phyloP scores from a whole-genome alignment of 805 yeast genomes.

The Ogataea salicorniae region DNA sequence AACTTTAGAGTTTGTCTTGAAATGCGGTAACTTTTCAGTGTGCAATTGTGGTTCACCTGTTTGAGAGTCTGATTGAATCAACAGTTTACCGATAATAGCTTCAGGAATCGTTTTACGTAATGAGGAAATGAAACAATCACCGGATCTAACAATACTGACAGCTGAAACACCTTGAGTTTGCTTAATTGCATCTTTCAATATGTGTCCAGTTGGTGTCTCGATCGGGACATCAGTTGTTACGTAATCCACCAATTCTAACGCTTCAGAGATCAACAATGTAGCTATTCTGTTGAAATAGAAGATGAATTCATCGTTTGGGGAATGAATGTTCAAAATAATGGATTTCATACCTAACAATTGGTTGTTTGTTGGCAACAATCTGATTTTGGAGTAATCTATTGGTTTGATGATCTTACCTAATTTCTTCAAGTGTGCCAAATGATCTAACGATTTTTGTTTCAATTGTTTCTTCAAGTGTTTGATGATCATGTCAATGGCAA shows the following conservation, averaged over 20 bases:
- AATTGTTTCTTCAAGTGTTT: constrained; percentile 75
- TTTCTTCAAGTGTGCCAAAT: constrained; percentile 55
- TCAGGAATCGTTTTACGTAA: constrained; percentile 73
- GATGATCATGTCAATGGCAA: constrained; percentile 76
- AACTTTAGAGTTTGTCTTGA: constrained; percentile 36
- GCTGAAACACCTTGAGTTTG: constrained; percentile 54
- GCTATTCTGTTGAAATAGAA: constrained; percentile 86
- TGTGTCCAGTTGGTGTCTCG: constrained; percentile 39
- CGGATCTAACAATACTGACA: constrained; percentile 80
- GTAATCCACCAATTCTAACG: constrained; percentile 54
- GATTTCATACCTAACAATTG: constrained; percentile 73
- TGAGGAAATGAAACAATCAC: constrained; percentile 85
- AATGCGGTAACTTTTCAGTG: constrained; percentile 63
- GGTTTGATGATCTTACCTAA: constrained; percentile 42
- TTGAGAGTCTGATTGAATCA: constrained; percentile 79
- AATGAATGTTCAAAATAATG: constrained; percentile 50
- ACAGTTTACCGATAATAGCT: constrained; percentile 71
- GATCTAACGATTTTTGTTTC: constrained; percentile 56
- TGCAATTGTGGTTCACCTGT: constrained; percentile 96
- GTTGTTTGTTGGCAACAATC: constrained; percentile 44
- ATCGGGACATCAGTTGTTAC: constrained; percentile 15
- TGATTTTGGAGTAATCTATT: constrained; percentile 31
- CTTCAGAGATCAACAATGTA: constrained; percentile 59
- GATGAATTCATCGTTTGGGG: constrained; percentile 70
- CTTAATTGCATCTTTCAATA: constrained; percentile 23